These are phyloP conservation scores for Calonectria pteridis DNA, from an alignment of 2,329 filamentous ascomycete genomes.

Conservation along the genomic window DNA sequence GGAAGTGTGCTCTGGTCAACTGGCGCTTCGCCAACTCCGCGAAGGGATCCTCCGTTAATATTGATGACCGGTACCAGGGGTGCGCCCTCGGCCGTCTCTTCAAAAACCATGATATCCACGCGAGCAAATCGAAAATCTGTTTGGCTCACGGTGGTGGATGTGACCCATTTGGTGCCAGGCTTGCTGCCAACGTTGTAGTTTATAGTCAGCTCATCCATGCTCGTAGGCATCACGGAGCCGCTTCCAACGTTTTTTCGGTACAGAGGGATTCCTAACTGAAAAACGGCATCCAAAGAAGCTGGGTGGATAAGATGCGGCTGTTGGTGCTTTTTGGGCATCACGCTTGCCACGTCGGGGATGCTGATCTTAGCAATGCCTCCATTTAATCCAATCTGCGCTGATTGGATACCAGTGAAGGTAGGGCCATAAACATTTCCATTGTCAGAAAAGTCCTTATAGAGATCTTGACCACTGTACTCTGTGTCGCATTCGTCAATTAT, in stretches of 20 bases:
- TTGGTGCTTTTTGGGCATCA: slow-evolving; percentile 40
- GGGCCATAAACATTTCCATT: slow-evolving; percentile 31
- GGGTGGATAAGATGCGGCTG: slow-evolving; percentile 52
- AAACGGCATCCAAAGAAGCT: slow-evolving; percentile 49
- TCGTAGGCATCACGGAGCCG: slow-evolving; percentile 30
- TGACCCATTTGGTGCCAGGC: slow-evolving; percentile 27
- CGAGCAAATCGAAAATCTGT: slow-evolving; percentile 25
- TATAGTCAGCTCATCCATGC: slow-evolving; percentile 25
- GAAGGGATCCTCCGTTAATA: slow-evolving; percentile 23
- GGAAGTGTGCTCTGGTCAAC: slow-evolving; percentile 18
- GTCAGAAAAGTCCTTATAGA: slow-evolving; percentile 22
- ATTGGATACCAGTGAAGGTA: slow-evolving; percentile 23
- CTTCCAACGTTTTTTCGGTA: slow-evolving; percentile 23
- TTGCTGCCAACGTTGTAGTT: slow-evolving; percentile 19
- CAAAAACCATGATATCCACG: slow-evolving; percentile 24
- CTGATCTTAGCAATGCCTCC: slow-evolving; percentile 17
- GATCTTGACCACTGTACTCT: neutral
- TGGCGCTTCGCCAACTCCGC: slow-evolving; percentile 23
- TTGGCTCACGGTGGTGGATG: slow-evolving; percentile 19
- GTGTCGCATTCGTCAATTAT: slow-evolving; percentile 26
- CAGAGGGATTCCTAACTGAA: slow-evolving; percentile 42
- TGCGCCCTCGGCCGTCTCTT: slow-evolving; percentile 3
- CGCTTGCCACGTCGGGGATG: slow-evolving; percentile 25
- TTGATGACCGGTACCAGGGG: slow-evolving; percentile 14
- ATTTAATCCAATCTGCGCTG: slow-evolving; percentile 10